Evolutionary conservation across 2,329 filamentous ascomycete species (phyloP), one percentile per base, ranked within the genome.

Genomic region (Mycosphaerella arachidis): DNA sequence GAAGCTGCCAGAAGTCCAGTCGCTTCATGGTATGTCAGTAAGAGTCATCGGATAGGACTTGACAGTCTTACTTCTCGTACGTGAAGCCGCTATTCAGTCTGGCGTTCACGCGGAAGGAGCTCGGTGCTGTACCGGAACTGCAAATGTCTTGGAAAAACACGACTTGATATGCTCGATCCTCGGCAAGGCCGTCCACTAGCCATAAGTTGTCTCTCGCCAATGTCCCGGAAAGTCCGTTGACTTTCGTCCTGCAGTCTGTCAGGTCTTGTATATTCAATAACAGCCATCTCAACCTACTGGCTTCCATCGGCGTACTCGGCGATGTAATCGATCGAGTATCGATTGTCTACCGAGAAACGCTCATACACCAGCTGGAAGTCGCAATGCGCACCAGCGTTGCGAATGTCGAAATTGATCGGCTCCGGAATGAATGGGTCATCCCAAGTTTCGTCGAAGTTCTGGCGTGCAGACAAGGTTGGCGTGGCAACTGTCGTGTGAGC

Each of bases 331-430:
- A 57, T 24, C 18, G 50, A 46, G 46, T 57, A 52, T 9, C 46
- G 45, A n/a, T 57, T 57, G 20, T 57, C 55, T 16, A n/a, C 9
- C 2, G 31, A 37, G 24, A 40, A 37, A n/a, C 46, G 55, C 33
- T 57, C 55, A 24, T 57, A 57, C 8, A 50, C 46, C 2, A 57
- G 55, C 18, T 57, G 55, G 30, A 52, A 57, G 18, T 57, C 30
- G 46, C 55, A 57, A 10, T 33, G 43, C 1, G 27, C 30, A 6
- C 46, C 55, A 4, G 55, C 46, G n/a, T 29, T 43, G 7, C 55
- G 55, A 30, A 57, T 27, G 1, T 51, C n/a, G 55, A 57, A 57
- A 16, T 45, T 52, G 18, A 27, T 18, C 10, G 55, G 55, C 45
- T 52, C 37, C 16, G 45, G 29, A 20, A 57, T 52, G 31, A 20